Evolutionary conservation across 1,284 basidiomycete genomes (phyloP), one percentile per base, ranked within the genome.

Genomic region (Xanthoconium separans): DNA sequence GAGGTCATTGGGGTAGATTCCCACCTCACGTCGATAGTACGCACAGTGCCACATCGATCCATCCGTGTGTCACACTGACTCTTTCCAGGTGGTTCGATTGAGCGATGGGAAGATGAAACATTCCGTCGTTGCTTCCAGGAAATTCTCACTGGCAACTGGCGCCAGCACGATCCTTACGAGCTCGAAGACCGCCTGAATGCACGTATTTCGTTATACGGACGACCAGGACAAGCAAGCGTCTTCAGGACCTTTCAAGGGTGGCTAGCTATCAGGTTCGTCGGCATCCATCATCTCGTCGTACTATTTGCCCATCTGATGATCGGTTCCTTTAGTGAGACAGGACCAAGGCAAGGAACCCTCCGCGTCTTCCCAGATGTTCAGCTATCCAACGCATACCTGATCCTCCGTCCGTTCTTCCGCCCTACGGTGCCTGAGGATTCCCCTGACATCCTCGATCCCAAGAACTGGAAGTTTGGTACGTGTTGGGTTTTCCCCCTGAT

Each of bases 201-300:
- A 2, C 71, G 79, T 29, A 82, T 72, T 33, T 85, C 84, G 20
- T 61, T 89, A 44, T 88, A 89, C 65, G 75, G 79, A 34, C 69
- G 84, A 15, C 77, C 81, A 4, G 79, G 77, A 60, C 84, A 84
- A 74, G 73, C 83, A 9, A 83, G 74, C 36, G 82, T 94, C 6
- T 92, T 93, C 72, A 76, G 91, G 47, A 88, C 90, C 0, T 89
- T 90, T 73, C 92, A 95, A 67, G 89, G 89, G 30, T 87, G 86
- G 86, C 69, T 86, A 24, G 79, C 85, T 3, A 74, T 89, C 71
- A 85, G 80, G 83, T 85, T 18, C 10, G 64, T 53, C 27, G 3
- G 12, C 16, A 37, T 24, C 2, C 2, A 22, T 37, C 24, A 24
- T 24, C 30, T 33, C 27, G 4, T 45, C 31, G 12, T 34, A 43